Percentiles rank a stretch among this genome's conserved stretches.
Conservation (phyloP, 2,329 filamentous ascomycete species). For the Clarireedia monteithiana region DNA sequence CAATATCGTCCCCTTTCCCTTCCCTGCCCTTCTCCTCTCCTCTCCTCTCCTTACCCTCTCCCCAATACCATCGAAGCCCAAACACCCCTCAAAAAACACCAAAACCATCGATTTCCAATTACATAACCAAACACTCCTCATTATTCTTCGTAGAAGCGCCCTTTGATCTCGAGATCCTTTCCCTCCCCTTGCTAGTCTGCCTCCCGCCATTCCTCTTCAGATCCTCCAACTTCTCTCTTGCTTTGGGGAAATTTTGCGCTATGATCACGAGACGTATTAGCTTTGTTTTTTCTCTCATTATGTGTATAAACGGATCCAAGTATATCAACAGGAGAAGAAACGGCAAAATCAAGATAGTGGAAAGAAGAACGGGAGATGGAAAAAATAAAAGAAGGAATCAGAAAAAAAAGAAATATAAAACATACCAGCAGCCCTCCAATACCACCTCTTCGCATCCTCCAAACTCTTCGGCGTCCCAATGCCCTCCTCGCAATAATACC, state of each 20-base stretch:
- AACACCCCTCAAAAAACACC: neutral
- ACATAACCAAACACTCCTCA: conserved; percentile 84
- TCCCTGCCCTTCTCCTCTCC: neutral
- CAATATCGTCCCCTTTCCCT: neutral
- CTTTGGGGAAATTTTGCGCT: conserved; percentile 95
- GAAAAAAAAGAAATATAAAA: conserved; percentile 24
- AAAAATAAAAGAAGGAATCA: neutral
- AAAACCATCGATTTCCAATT: conserved; percentile 11
- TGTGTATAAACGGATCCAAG: neutral
- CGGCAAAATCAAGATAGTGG: neutral
- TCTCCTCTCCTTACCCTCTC: neutral
- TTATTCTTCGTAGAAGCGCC: conserved; percentile 71
- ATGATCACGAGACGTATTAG: conserved; percentile 11
- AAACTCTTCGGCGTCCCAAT: conserved; percentile 81
- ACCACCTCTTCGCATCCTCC: conserved; percentile 97
- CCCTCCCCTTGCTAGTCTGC: conserved; percentile 60
- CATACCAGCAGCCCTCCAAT: conserved; percentile 93
- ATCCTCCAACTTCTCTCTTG: conserved; percentile 85
- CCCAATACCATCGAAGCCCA: neutral
- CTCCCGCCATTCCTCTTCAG: conserved; percentile 74
- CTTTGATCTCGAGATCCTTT: conserved; percentile 74
- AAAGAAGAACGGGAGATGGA: neutral
- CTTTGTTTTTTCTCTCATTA: neutral
- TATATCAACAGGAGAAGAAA: neutral
- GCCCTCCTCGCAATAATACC: conserved; percentile 92